Evolutionary conservation across 371 early-diverging fungal species (phyloP).

Genomic region (Rhizopus arrhizus): DNA sequence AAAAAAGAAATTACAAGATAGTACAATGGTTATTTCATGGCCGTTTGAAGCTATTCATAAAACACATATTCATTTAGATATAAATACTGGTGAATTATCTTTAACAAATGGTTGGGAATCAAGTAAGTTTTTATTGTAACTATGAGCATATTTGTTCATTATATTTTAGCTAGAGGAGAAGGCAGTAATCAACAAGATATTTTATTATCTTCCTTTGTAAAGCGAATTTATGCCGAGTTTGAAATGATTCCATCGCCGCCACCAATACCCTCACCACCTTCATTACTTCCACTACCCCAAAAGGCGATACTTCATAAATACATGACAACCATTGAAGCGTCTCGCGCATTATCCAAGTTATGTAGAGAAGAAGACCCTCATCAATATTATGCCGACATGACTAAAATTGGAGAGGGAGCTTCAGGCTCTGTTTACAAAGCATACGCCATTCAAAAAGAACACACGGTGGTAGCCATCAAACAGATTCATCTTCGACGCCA

Average conservation of each 20-base stretch:
- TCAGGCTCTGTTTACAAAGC: constrained; percentile 73
- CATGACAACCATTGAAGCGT: constrained; percentile 60
- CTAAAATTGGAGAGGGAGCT: constrained; percentile 74
- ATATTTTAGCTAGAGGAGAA: too few species aligned
- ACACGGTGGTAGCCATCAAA: constrained; percentile 74
- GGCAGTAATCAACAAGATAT: constrained; percentile 1
- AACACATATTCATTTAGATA: constrained; percentile 28
- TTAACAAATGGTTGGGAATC: constrained; percentile 18
- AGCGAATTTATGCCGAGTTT: constrained; percentile 29
- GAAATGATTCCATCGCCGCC: constrained; percentile 9
- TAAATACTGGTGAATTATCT: constrained; percentile 21
- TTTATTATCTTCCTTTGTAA: constrained; percentile 26
- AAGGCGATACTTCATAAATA: constrained; percentile 4
- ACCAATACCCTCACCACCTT: neutral
- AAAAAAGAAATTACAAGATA: neutral
- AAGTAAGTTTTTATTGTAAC: constrained; percentile 3
- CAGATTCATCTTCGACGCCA: constrained; percentile 87
- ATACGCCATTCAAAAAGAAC: constrained; percentile 49
- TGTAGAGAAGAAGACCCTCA: constrained; percentile 89
- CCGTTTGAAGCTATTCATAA: constrained; percentile 34
- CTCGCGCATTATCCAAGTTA: constrained; percentile 78
- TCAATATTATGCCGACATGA: constrained; percentile 49
- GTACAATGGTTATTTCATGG: constrained; percentile 24
- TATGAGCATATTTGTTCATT: too few species aligned
- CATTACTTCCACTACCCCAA: too few species aligned